These are phyloP conservation scores for Scheffersomyces segobiensis DNA, from an alignment of 1,139 yeast species.

Conservation along the genomic window DNA sequence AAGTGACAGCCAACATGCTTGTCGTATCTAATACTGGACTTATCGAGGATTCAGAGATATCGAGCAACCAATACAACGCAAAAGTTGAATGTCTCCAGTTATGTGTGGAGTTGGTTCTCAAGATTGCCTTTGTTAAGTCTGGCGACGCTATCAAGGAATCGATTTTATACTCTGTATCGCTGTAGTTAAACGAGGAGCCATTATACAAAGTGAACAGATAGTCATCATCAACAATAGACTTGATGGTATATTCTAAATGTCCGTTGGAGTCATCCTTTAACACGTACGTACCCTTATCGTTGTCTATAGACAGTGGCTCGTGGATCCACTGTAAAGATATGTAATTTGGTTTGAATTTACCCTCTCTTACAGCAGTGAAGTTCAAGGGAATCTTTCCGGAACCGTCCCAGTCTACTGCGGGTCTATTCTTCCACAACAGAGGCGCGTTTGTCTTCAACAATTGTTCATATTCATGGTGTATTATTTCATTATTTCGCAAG, in stretches of 20 bases:
- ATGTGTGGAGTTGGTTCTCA: slow-evolving; percentile 52
- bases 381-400: slow-evolving; percentile 31
- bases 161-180: slow-evolving; percentile 44
- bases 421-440: slow-evolving; percentile 5
- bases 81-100: slow-evolving; percentile 48
- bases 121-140: slow-evolving; percentile 54
- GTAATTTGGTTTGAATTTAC: slow-evolving; percentile 49
- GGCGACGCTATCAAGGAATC: slow-evolving; percentile 64
- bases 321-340: slow-evolving; percentile 68
- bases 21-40: slow-evolving; percentile 16
- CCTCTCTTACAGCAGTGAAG: slow-evolving; percentile 42
- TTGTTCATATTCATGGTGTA: slow-evolving; percentile 7
- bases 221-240: slow-evolving; percentile 49
- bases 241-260: slow-evolving; percentile 38
- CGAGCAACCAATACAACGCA: slow-evolving; percentile 42
- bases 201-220: slow-evolving; percentile 50
- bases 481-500: slow-evolving; percentile 13
- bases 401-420: slow-evolving; percentile 6
- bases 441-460: slow-evolving; percentile 9
- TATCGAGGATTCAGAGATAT: slow-evolving; percentile 15
- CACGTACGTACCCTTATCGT: slow-evolving; percentile 59
- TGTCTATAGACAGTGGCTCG: slow-evolving; percentile 41
- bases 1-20: slow-evolving; percentile 18
- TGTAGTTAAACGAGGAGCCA: slow-evolving; percentile 44
- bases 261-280: slow-evolving; percentile 27